Base-by-base conservation (phyloP, 371 early-diverging fungal species). In the Apophysomyces trapeziformis region DNA sequence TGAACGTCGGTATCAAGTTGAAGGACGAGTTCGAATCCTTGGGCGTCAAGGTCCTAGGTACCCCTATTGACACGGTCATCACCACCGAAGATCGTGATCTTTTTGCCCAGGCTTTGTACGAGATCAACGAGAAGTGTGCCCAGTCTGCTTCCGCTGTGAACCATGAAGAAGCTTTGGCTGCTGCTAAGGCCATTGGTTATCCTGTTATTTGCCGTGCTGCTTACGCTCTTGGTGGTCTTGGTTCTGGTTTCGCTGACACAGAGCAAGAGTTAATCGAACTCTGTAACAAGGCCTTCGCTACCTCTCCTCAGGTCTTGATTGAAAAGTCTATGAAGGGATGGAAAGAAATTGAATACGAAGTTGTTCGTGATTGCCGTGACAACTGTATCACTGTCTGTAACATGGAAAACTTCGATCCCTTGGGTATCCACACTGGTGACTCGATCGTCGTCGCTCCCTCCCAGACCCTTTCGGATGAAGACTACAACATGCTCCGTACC, bases 321-420 rank as follows among this genome's bases (percentile, higher is more conserved):
- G 97, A 97, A 78, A 87, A 89, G 70, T 89, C 89, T 56, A 97
- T 97, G 97, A 96, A 96, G 83, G 97, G 97, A 11, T 97, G 97
- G 97, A 97, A 97, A 80, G 97, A 97, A 83, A 90, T 97, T 43
- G 97, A 97, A 76, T 97, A 96, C 75, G 97, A 97, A 76, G 97
- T 97, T 47, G 96, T 97, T 8, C 90, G 97, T 57, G 97, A 97
- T 77, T 85, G 88, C 66, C 79, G 81, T 21, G 92, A 96, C 82
- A 97, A 97, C 83, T 96, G 96, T 81, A 95, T 97, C 66, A 96
- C 96, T 14, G 96, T 97, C 63, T 97, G 96, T 85, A 96, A 97
- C 83, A 97, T 97, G 97, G 97, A 97, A 82, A 97, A 97, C 88
- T 96, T 97, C 82, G 98, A 97, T 78, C 98, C 98, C 32, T 86